A percentile compares a stretch with the other conserved stretches of the same genome.
Conservation (phyloP, 106 monocot species). For the Dendrobium nobile region DNA sequence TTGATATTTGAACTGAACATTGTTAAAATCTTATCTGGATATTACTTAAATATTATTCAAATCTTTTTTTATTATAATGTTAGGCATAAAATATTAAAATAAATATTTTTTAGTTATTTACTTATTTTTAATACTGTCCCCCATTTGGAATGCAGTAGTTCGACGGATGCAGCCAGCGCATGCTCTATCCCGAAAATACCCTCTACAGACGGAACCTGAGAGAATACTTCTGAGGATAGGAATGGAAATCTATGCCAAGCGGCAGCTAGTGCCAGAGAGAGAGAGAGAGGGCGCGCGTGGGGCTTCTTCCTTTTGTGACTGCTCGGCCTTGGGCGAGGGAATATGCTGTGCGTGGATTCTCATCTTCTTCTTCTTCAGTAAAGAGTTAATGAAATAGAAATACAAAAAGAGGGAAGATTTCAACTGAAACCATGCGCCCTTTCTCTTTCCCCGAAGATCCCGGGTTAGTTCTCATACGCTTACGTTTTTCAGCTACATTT, state of each 20-base stretch:
- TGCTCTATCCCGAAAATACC: slow-evolving; percentile 21
- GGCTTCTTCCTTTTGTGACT: background rate
- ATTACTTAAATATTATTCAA: too few relatives aligned
- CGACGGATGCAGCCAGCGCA: background rate
- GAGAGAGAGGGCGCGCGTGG: slow-evolving; percentile 7
- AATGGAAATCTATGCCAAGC: background rate
- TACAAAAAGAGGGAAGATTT: background rate
- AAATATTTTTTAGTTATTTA: too few relatives aligned
- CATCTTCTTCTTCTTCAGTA: too few relatives aligned
- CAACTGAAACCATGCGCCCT: background rate
- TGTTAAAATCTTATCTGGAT: too few relatives aligned
- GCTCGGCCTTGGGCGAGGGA: background rate
- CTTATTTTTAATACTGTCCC: too few relatives aligned
- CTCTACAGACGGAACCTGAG: background rate
- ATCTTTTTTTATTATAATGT: too few relatives aligned
- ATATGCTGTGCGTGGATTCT: slow-evolving; percentile 34
- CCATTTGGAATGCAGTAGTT: too few relatives aligned
- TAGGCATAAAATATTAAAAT: too few relatives aligned
- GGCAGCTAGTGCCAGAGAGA: background rate
- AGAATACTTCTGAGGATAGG: background rate
- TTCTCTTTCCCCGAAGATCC: slow-evolving; percentile 14
- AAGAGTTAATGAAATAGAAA: background rate
- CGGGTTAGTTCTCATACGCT: slow-evolving; percentile 12
- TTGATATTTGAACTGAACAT: too few relatives aligned
- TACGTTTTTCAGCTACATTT: background rate